Evolutionary conservation across 352 stramenopile species (phyloP), one percentile per base, ranked within the genome.

Genomic region (Phytophthora brassicae): DNA sequence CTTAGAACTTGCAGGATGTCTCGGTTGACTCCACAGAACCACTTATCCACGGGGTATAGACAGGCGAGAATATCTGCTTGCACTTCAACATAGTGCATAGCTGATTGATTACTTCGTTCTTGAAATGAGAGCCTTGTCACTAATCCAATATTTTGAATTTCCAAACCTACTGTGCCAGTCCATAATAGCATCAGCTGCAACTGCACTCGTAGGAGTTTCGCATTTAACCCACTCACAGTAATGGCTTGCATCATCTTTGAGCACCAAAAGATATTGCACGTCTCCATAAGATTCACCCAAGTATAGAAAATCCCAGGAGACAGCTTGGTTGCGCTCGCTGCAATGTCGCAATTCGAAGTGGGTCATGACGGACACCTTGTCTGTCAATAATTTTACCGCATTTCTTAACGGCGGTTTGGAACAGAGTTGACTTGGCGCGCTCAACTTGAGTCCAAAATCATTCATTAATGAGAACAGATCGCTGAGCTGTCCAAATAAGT

Each of bases 281-380:
- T 59, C 5, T 12, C 50, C 55, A 16, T 59, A 73, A 14, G 53
- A 59, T 13, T 71, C 48, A 2, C 67, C 64, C 22, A 79, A 35
- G 22, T 60, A 74, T 3, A 74, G 26, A 36, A 69, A 76, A 17
- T 79, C 67, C 29, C 59, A 74, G 22, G 74, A 65, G 31, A 81
- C 29, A 5, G 66, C 16, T 31, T 41, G 19, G 20, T 63, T 50
- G 2, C 49, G 26, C 6, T 41, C 23, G 11, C 48, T 43, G 42
- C 26, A 51, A n/a, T 7, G 44, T 17, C 8, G n/a, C 17, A 24
- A 62, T 55, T 7, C 54, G 24, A 6, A 24, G 13, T 5, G 31
- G 41, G 29, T 64, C 46, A 51, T 56, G 56, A 12, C 26, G 35
- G 5, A 54, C 54, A 4, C 44, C 33, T 17, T 39, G 16, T 6